Evolutionary conservation across 2,329 filamentous ascomycete genomes (phyloP).

Genomic region (Emydomyces testavorans): DNA sequence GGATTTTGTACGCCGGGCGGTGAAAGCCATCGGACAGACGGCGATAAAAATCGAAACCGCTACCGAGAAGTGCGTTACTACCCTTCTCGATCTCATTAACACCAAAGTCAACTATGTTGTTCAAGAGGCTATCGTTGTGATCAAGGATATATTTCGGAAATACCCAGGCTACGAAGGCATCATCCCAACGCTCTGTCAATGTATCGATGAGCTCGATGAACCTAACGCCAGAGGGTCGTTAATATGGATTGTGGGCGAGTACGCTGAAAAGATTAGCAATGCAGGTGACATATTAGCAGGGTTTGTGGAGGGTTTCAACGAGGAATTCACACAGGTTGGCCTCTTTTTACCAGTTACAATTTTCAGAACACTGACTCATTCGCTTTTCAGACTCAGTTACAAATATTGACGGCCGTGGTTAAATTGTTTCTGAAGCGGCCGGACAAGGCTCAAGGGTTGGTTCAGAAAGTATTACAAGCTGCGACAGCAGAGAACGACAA

Average conservation of each 20-base stretch:
- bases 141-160: conserved; percentile 95
- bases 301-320: conserved; percentile 88
- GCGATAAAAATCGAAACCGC: conserved; percentile 97
- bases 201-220: conserved; percentile 94
- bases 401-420: conserved; percentile 92
- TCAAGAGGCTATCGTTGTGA: conserved; percentile 95
- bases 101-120: conserved; percentile 99
- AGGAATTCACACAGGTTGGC: conserved; percentile 84
- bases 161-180: conserved; percentile 97
- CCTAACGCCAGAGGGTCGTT: conserved; percentile 78
- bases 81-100: conserved; percentile 82
- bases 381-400: conserved; percentile 66
- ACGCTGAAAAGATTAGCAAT: conserved; percentile 97
- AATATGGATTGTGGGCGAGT: conserved; percentile 98
- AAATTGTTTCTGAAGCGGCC: conserved; percentile 97
- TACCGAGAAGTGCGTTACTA: conserved; percentile 90
- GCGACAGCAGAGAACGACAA: conserved; percentile 95
- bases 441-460: conserved; percentile 75
- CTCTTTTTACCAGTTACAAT: not conserved
- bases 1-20: conserved; percentile 90
- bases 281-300: conserved; percentile 85
- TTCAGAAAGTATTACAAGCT: conserved; percentile 86
- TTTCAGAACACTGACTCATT: not conserved
- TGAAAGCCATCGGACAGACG: conserved; percentile 93
- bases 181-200: conserved; percentile 88